Evolutionary conservation across 208 protist genomes (phyloP).

Genomic region (Crithidia brevicula): DNA sequence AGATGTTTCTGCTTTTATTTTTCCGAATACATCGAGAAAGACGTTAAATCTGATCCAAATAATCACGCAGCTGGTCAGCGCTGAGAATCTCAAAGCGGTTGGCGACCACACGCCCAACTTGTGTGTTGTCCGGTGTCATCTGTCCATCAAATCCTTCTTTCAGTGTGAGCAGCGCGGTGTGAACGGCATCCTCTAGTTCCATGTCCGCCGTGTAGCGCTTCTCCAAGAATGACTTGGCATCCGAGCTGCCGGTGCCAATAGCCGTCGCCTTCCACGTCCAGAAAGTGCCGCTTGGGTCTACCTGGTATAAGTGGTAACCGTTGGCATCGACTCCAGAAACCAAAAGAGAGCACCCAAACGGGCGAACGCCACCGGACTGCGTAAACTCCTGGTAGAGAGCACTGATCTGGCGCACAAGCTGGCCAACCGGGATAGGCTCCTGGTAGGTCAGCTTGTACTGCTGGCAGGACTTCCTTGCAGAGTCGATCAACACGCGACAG

Average conservation of each 20-base stretch:
- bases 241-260: slow-evolving; percentile 98
- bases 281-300: slow-evolving; percentile 99
- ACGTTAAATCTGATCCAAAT: slow-evolving; percentile 84
- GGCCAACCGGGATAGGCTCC: slow-evolving; percentile 95
- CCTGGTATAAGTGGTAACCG: slow-evolving; percentile 98
- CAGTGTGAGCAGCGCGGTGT: slow-evolving; percentile 99
- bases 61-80: slow-evolving; percentile 82
- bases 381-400: slow-evolving; percentile 99
- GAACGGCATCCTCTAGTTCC: slow-evolving; percentile 99
- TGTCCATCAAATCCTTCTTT: slow-evolving; percentile 97
- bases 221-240: slow-evolving; percentile 99
- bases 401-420: slow-evolving; percentile 97
- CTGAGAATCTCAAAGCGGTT: slow-evolving; percentile 83
- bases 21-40: neutral
- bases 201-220: slow-evolving; percentile 99
- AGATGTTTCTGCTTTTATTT: neutral
- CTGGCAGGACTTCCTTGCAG: slow-evolving; percentile 96
- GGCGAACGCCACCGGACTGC: slow-evolving; percentile 98
- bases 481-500: slow-evolving; percentile 96
- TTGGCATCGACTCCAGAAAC: slow-evolving; percentile 96
- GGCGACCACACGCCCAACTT: slow-evolving; percentile 97
- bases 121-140: slow-evolving; percentile 98
- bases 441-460: slow-evolving; percentile 94
- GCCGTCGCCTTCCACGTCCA: slow-evolving; percentile 99
- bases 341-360: slow-evolving; percentile 99